phyloP scores from a whole-genome alignment of 805 yeast species.

The Hanseniaspora taiwanica region DNA sequence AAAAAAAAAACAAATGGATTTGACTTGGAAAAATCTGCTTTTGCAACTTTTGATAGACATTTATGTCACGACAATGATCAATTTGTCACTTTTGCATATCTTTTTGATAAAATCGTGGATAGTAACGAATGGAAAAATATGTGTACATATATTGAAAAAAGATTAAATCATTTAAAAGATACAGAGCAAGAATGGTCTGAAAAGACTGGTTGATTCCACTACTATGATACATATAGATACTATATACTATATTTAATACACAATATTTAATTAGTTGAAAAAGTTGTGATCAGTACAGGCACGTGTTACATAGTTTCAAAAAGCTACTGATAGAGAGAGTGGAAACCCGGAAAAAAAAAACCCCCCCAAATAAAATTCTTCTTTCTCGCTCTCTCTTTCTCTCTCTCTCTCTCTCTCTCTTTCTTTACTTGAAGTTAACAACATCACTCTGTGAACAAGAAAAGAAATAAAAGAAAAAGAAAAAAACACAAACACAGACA shows the following conservation, averaged over 20 bases:
- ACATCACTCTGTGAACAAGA: not conserved
- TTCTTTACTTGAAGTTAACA: no score
- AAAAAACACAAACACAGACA: not conserved
- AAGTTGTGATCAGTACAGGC: no score
- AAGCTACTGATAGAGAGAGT: no score
- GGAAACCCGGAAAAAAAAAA: no score
- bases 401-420: no score
- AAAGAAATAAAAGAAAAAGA: not conserved
- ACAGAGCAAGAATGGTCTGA: not conserved
- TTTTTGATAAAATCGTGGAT: constrained; percentile 1
- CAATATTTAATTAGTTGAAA: no score
- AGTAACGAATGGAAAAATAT: not conserved
- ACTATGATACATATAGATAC: not conserved
- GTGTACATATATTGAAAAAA: constrained; percentile 4
- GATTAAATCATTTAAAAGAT: constrained; percentile 2
- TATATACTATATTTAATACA: no score
- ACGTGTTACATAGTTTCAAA: no score
- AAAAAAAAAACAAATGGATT: constrained; percentile 9
- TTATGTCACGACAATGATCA: constrained; percentile 1
- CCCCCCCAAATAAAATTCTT: no score
- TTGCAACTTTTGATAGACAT: constrained; percentile 1
- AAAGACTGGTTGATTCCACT: not conserved
- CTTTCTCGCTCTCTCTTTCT: no score
- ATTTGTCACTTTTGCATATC: constrained; percentile 1
- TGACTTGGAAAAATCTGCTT: constrained; percentile 15